Evolutionary conservation across 306 rosid genomes (phyloP), one percentile per base, ranked within the genome.

Genomic region (Pyrus betulifolia): DNA sequence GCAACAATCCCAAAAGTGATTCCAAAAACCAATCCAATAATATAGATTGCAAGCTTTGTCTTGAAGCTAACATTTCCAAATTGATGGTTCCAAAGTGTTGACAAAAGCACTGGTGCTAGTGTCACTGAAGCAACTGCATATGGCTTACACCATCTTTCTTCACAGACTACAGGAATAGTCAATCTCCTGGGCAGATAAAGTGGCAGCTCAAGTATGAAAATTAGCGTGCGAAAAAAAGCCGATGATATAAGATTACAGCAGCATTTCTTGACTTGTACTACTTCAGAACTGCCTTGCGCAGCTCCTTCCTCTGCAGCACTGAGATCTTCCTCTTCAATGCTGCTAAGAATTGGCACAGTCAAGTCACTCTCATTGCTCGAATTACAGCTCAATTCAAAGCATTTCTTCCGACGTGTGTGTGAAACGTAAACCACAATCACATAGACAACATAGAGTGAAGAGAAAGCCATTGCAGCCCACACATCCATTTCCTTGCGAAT

Each of bases 161-260:
- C 92, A 70, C 75, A 79, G 55, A 93, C 87, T 14, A 84, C 79
- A 5, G 98, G 98, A 69, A 93, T 93, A 0, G 98, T 93, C 28
- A 93, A 65, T 79, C 88, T 89, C 71, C 98, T 89, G 23, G 97
- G 96, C 76, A 93, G 66, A 77, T 71, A 61, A 76, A 93, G 96
- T 2, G 98, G 98, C 25, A 93, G 42, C 27, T 91, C 96, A 8
- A 93, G 81, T 4, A 86, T 70, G 23, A 66, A 46, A 61, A 87
- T 62, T 38, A 82, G 57, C 42, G 14, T 6, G 44, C 74, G 54
- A 83, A 76, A 78, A 30, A 31, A 58, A 7, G 69, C 6, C 4
- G 83, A 65, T 61, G 86, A 82, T 68, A 74, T 64, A 31, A 71
- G 63, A 67, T 67, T 70, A 73, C 65, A 63, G 71, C 80, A 63